A percentile compares a stretch with the other conserved stretches of the same genome.
Conservation (phyloP, 352 stramenopile genomes). For the Globisporangium apiculatum region DNA sequence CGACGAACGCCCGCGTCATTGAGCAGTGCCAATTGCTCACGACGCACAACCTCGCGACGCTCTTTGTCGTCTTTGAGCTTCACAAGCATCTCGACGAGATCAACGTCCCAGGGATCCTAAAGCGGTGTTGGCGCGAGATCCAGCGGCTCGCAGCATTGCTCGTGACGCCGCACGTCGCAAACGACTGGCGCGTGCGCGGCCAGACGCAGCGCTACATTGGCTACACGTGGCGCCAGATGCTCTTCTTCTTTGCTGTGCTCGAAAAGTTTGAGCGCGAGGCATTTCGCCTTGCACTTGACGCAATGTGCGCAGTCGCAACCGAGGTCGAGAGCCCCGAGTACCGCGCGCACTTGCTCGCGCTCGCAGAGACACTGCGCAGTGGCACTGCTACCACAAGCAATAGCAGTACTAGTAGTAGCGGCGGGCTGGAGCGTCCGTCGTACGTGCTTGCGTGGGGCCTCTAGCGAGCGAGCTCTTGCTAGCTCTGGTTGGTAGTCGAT, state of each 20-base stretch:
- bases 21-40: constrained; percentile 19
- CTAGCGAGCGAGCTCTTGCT: too few species aligned
- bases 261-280: constrained; percentile 9
- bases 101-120: constrained; percentile 11
- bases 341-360: constrained; percentile 1
- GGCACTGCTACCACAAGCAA: not conserved
- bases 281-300: not conserved
- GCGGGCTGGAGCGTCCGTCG: too few species aligned
- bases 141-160: not conserved
- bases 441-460: too few species aligned
- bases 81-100: not conserved
- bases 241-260: constrained; percentile 18
- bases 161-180: too few species aligned
- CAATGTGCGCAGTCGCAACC: not conserved
- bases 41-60: constrained; percentile 17
- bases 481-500: too few species aligned
- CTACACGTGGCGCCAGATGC: constrained; percentile 13
- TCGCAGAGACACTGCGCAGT: not conserved
- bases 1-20: constrained; percentile 10
- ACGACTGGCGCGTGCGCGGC: not conserved
- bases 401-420: too few species aligned
- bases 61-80: constrained; percentile 10
- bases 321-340: not conserved
- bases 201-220: constrained; percentile 10
- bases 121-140: constrained; percentile 1